Evolutionary conservation across 1,284 basidiomycete genomes (phyloP).

Genomic region (Moesziomyces antarcticus): DNA sequence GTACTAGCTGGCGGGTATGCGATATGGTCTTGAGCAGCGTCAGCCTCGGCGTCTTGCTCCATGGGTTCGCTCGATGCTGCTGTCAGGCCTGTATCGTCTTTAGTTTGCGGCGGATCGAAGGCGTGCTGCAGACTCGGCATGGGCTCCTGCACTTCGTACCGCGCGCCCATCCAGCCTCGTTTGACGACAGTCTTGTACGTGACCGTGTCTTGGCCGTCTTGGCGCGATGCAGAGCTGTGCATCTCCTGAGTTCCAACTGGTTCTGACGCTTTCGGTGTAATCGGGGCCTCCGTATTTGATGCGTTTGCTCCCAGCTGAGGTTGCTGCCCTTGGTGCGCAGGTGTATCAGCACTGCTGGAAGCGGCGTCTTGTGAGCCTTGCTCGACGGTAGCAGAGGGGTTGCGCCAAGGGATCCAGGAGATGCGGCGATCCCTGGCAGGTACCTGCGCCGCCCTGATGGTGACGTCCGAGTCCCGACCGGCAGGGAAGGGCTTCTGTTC

Average conservation of each 20-base stretch:
- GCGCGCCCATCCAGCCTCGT: slow-evolving; percentile 47
- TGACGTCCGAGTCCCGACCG: slow-evolving; percentile 22
- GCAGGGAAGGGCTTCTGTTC: slow-evolving; percentile 11
- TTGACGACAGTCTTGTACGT: slow-evolving; percentile 39
- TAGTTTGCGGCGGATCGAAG: slow-evolving; percentile 1
- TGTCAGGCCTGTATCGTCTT: not conserved
- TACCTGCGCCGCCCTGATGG: slow-evolving; percentile 14
- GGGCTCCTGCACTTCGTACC: slow-evolving; percentile 44
- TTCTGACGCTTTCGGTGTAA: not conserved
- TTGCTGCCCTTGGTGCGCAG: not conserved
- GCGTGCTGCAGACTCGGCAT: slow-evolving; percentile 7
- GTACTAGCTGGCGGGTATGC: slow-evolving; percentile 11
- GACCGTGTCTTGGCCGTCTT: slow-evolving; percentile 16
- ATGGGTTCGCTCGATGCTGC: not conserved
- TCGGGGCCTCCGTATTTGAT: not conserved
- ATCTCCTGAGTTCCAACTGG: not conserved
- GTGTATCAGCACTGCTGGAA: not conserved
- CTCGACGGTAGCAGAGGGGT: slow-evolving; percentile 5
- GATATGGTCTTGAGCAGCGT: not conserved
- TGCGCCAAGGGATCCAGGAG: slow-evolving; percentile 46
- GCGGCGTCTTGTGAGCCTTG: not conserved
- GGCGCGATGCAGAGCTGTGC: not conserved
- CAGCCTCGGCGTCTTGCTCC: not conserved
- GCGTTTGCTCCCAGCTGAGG: not conserved
- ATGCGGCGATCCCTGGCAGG: slow-evolving; percentile 18